These are phyloP conservation scores for Paraphoma sp. DNA, from an alignment of 2,329 filamentous ascomycete species.

Conservation along the genomic window DNA sequence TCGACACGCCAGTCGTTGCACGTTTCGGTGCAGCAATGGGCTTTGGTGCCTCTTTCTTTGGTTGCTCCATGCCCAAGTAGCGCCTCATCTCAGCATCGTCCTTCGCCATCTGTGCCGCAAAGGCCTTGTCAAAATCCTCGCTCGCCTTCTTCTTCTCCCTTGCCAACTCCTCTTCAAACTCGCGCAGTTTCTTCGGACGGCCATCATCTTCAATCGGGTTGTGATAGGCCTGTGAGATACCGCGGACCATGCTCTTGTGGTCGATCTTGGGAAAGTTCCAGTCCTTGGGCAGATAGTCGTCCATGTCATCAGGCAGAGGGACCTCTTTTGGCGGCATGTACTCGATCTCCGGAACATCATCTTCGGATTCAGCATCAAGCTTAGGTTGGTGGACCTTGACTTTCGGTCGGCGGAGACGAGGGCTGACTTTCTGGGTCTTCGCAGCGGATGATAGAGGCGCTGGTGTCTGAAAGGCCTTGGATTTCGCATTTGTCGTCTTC, in stretches of 20 bases:
- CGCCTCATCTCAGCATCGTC: constrained; percentile 57
- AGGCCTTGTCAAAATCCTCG: constrained; percentile 70
- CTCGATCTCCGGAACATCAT: constrained; percentile 78
- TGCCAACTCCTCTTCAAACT: constrained; percentile 57
- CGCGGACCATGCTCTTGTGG: constrained; percentile 60
- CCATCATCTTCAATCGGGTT: constrained; percentile 71
- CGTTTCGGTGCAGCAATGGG: constrained; percentile 19
- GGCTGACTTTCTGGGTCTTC: constrained; percentile 70
- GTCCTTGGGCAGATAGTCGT: constrained; percentile 65
- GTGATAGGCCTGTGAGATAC: constrained; percentile 58
- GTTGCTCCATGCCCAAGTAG: constrained; percentile 34
- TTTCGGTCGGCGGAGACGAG: constrained; percentile 60
- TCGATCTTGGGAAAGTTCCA: constrained; percentile 60
- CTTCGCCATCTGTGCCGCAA: constrained; percentile 64
- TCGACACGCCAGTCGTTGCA: constrained; percentile 52
- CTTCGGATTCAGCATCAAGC: constrained; percentile 57
- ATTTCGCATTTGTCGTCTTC: constrained; percentile 96
- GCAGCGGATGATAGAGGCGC: constrained; percentile 65
- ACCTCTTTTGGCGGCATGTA: constrained; percentile 79
- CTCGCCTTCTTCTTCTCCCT: constrained; percentile 63
- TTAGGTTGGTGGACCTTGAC: constrained; percentile 70
- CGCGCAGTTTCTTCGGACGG: constrained; percentile 66
- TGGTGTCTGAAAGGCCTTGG: constrained; percentile 69
- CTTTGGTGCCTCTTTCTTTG: constrained; percentile 36
- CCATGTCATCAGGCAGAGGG: constrained; percentile 71